Percentiles rank a stretch among this genome's conserved stretches.
Evolutionary conservation across 2,329 filamentous ascomycete species (phyloP).

Genomic region (Cordyceps sp.): DNA sequence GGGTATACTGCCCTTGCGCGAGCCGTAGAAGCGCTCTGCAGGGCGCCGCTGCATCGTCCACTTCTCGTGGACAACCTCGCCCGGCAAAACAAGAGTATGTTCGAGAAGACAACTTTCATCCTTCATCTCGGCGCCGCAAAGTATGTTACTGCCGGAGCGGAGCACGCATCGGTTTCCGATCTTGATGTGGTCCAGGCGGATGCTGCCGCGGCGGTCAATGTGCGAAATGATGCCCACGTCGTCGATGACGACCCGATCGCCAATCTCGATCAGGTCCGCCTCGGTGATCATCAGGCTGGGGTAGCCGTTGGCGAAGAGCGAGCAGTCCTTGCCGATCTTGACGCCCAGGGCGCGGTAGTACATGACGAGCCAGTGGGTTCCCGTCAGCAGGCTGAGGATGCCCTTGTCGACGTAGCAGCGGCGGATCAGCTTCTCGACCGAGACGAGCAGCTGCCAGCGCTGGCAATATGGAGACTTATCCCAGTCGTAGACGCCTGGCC

Average conservation of each 20-base stretch:
- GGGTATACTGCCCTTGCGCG: conserved; percentile 1
- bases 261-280: conserved; percentile 35
- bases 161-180: conserved; percentile 37
- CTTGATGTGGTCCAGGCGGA: conserved; percentile 32
- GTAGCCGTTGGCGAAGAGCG: conserved; percentile 34
- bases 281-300: conserved; percentile 38
- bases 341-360: conserved; percentile 38
- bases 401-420: conserved; percentile 32
- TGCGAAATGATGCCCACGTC: conserved; percentile 38
- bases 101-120: conserved; percentile 30
- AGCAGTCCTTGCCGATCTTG: conserved; percentile 34
- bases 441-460: conserved; percentile 37
- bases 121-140: conserved; percentile 35
- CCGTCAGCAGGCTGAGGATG: conserved; percentile 33
- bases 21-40: conserved; percentile 8
- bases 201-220: conserved; percentile 38
- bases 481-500: conserved; percentile 38
- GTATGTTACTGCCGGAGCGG: conserved; percentile 30
- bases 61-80: conserved; percentile 32
- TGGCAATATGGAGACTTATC: conserved; percentile 41
- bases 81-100: conserved; percentile 39
- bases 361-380: conserved; percentile 31
- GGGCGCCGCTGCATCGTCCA: conserved; percentile 39
- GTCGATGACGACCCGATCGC: conserved; percentile 34
- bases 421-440: conserved; percentile 31